A percentile compares a stretch with the other conserved stretches of the same genome.
Conservation (phyloP, 192 early-diverging fungal species). For the Linnemannia schmuckeri region DNA sequence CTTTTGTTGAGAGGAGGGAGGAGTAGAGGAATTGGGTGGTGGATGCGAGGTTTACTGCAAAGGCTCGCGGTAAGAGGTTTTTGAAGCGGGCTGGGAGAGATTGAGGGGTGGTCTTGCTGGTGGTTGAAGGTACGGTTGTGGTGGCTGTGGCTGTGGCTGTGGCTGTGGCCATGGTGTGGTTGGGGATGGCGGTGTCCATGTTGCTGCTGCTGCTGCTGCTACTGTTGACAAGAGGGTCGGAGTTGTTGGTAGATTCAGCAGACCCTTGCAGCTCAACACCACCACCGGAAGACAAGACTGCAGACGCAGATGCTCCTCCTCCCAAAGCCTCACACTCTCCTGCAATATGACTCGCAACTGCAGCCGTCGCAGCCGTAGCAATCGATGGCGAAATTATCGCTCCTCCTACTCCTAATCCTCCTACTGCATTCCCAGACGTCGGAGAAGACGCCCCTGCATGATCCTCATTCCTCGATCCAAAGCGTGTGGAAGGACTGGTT, state of each 20-base stretch:
- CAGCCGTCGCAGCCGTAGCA: neutral
- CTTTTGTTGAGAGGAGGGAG: neutral
- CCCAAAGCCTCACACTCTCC: neutral
- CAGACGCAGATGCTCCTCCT: neutral
- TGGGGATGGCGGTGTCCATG: neutral
- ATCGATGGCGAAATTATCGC: neutral
- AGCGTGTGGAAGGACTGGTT: neutral
- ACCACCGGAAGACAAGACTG: neutral
- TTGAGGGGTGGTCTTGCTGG: neutral
- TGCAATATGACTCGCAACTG: constrained; percentile 3
- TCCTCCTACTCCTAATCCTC: too few relatives aligned
- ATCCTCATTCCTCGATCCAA: neutral
- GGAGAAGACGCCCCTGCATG: neutral
- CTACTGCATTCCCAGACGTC: neutral
- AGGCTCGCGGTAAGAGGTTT: too few relatives aligned
- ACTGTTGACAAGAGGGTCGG: neutral
- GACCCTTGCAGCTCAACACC: neutral
- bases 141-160: neutral
- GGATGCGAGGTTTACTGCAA: too few relatives aligned
- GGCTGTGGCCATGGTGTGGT: neutral
- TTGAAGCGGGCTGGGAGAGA: too few relatives aligned
- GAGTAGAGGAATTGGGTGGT: neutral
- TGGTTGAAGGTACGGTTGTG: neutral
- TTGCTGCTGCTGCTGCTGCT: neutral
- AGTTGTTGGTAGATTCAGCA: neutral